Percentiles rank a stretch among this genome's conserved stretches.
phyloP scores from a whole-genome alignment of 2,329 filamentous ascomycete species.

The Didymella sp. region DNA sequence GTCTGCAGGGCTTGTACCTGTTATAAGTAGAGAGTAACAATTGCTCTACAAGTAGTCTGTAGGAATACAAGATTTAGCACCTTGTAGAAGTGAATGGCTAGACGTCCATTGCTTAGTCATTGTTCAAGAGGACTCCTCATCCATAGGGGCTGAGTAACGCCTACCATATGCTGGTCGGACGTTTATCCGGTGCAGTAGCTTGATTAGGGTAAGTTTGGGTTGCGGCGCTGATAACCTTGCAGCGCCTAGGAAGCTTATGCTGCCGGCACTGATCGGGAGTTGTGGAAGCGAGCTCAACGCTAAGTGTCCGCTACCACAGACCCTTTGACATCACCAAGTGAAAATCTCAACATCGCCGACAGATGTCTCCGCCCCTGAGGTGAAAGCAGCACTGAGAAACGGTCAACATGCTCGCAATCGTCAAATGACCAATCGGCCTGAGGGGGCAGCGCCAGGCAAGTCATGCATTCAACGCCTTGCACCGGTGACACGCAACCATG shows the following conservation, averaged over 20 bases:
- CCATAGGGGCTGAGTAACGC: no score
- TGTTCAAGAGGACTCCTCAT: no score
- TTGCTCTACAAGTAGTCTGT: no score
- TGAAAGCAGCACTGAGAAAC: neutral
- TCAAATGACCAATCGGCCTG: neutral
- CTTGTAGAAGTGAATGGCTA: no score
- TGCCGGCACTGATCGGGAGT: neutral
- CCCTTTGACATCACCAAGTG: neutral
- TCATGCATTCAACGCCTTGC: neutral
- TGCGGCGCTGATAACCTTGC: neutral
- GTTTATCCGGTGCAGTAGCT: no score
- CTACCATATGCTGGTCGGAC: no score
- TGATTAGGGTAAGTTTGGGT: neutral
- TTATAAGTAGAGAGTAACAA: no score
- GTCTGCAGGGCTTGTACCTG: no score
- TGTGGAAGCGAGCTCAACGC: neutral
- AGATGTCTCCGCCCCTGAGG: neutral
- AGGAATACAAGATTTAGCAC: no score
- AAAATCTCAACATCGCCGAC: slow-evolving; percentile 1
- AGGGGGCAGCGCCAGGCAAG: neutral
- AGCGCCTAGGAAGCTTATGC: neutral
- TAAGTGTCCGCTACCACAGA: neutral
- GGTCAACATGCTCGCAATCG: neutral
- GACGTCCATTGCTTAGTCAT: no score
- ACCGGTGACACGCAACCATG: neutral